Percentiles rank a stretch among this genome's conserved stretches.
These are phyloP conservation scores for Brachypodium distachyon DNA, from an alignment of 202 grass and related monocot species.

Conservation along the genomic window DNA sequence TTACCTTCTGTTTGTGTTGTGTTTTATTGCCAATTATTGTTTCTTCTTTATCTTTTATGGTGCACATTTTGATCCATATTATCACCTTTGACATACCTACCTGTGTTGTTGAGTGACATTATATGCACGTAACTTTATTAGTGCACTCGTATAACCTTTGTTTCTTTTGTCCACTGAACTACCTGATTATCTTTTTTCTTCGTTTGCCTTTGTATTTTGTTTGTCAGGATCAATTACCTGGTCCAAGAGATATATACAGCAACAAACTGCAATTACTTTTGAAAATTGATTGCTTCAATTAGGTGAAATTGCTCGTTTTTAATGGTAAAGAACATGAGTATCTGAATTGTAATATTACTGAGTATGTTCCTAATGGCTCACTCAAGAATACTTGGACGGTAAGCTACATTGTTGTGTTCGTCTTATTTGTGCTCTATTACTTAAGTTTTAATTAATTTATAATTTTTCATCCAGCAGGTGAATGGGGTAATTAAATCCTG, in stretches of 20 bases:
- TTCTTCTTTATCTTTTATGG: constrained; percentile 1
- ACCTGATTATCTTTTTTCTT: neutral
- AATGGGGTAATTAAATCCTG: constrained; percentile 30
- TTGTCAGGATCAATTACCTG: constrained; percentile 39
- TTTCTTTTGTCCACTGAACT: neutral
- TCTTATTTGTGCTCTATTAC: neutral
- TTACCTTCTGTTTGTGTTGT: neutral
- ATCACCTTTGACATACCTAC: neutral
- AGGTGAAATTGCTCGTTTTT: constrained; percentile 42
- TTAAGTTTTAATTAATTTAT: constrained; percentile 2
- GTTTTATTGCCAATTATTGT: neutral
- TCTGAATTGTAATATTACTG: constrained; percentile 35
- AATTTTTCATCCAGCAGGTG: constrained; percentile 26
- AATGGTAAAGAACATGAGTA: constrained; percentile 39
- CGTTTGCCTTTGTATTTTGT: neutral
- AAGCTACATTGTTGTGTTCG: constrained; percentile 12
- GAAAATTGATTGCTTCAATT: constrained; percentile 35
- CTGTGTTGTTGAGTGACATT: neutral
- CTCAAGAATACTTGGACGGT: constrained; percentile 60
- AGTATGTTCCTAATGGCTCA: constrained; percentile 32
- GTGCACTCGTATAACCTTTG: neutral
- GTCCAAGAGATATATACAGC: constrained; percentile 31
- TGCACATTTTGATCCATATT: neutral
- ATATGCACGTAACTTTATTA: neutral
- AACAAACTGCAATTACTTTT: constrained; percentile 45